Base-by-base conservation (phyloP, 1,284 basidiomycete genomes). In the Ceratorhiza oryzae-sativae region DNA sequence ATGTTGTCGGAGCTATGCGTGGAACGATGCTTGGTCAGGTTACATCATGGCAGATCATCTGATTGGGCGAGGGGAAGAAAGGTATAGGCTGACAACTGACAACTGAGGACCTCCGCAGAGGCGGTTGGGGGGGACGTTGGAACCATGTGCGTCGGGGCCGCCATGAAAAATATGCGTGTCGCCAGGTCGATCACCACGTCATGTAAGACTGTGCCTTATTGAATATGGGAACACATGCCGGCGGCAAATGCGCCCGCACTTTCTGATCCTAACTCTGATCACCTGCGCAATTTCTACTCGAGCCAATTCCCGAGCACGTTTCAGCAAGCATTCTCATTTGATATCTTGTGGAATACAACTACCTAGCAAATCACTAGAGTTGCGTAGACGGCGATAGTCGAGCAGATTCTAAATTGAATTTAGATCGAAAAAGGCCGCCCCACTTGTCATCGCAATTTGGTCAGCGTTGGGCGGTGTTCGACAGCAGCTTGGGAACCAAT, bases 401-500 rank as follows among this genome's bases (percentile, higher is more conserved):
- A 51, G 25, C 18, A 51, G 48, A 51, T 25, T 56, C 53, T n/a
- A 56, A 34, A 56, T 39, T 18, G 55, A 39, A 45, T 45, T 45
- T 45, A 18, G 42, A 39, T 45, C 42, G 42, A 45, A 45, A 45
- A 45, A 45, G 42, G 55, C 3, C 12, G 9, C 30, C 15, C 60
- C 39, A 63, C 27, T 48, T 18, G 61, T 63, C 61, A 63, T 10
- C 61, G 46, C 42, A 15, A 63, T 63, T 63, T 23, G 46, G 61
- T 63, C 61, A 63, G 61, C 61, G 46, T 48, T 32, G 61, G 30
- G 46, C 46, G 32, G 61, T 63, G 45, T 42, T 46, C 32, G 55
- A 56, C 55, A 39, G 55, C n/a, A 34, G 36, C 53, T 20, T 56
- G 55, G 46, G 46, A 63, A 30, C 61, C 61, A 63, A 63, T 63